Percentiles rank a stretch among this genome's conserved stretches.
phyloP scores from a whole-genome alignment of 176 grass and related monocot genomes.

The Eremochloa ophiuroides region DNA sequence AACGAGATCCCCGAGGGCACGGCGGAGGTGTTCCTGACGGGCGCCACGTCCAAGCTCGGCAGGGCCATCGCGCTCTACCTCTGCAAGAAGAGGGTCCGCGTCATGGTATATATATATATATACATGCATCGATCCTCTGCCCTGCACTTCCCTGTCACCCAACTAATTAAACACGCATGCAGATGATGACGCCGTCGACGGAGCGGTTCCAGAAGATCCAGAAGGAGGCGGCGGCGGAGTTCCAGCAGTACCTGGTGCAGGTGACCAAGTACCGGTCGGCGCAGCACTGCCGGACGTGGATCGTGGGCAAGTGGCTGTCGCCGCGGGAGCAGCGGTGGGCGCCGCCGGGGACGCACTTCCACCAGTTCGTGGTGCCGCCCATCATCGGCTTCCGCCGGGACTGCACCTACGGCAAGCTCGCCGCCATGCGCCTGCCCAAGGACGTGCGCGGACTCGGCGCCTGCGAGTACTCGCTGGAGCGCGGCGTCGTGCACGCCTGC shows the following conservation, averaged over 20 bases:
- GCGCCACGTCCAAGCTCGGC: conserved; percentile 93
- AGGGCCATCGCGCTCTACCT: conserved; percentile 81
- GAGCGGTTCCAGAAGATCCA: conserved; percentile 58
- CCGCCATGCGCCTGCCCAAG: conserved; percentile 77
- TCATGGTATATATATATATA: conserved; percentile 45
- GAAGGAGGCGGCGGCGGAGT: conserved; percentile 47
- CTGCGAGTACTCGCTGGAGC: conserved; percentile 88
- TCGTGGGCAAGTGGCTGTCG: conserved; percentile 90
- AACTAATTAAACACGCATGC: not conserved
- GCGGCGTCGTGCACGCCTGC: conserved; percentile 79
- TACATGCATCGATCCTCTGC: not conserved
- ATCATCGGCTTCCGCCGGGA: conserved; percentile 78
- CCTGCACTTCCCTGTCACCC: too few relatives aligned
- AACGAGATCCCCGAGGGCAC: conserved; percentile 68
- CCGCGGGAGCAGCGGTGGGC: conserved; percentile 78
- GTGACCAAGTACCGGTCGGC: conserved; percentile 66
- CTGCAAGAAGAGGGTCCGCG: conserved; percentile 55
- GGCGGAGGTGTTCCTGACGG: conserved; percentile 78
- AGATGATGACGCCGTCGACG: conserved; percentile 65
- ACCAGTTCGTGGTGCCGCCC: conserved; percentile 94
- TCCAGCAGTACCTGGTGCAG: conserved; percentile 60
- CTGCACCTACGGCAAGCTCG: conserved; percentile 93
- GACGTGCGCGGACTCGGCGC: conserved; percentile 53
- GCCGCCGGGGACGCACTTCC: conserved; percentile 82
- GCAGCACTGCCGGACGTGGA: conserved; percentile 66